These are phyloP conservation scores for Pleurotus giganteus DNA, from an alignment of 768 basidiomycete species.

Conservation along the genomic window DNA sequence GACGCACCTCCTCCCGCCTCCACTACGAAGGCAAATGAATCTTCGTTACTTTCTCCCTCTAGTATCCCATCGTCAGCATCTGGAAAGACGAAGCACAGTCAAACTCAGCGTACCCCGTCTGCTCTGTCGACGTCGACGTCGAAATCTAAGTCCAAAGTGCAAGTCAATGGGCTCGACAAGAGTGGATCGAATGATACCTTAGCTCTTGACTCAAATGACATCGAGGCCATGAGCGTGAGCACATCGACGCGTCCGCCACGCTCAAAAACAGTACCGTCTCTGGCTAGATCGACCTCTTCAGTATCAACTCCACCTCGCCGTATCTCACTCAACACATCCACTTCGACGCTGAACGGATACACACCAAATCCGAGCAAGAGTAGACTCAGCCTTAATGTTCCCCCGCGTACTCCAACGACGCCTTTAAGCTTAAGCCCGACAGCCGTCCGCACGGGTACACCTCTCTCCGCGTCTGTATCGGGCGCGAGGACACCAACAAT, in stretches of 20 bases:
- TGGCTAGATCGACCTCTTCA: conserved; percentile 54
- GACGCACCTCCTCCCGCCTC: conserved; percentile 17
- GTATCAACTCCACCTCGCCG: conserved; percentile 41
- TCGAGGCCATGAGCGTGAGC: conserved; percentile 15
- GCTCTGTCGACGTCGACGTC: conserved; percentile 1
- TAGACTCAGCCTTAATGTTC: conserved; percentile 36
- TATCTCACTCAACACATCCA: conserved; percentile 32
- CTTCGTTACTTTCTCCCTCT: conserved; percentile 21
- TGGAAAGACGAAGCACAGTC: background rate
- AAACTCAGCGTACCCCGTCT: conserved; percentile 2
- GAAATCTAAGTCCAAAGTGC: conserved; percentile 1
- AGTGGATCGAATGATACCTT: background rate
- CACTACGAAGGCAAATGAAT: conserved; percentile 9
- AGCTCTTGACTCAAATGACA: background rate
- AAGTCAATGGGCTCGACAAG: background rate
- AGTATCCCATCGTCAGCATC: conserved; percentile 15
- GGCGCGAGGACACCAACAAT: conserved; percentile 33
- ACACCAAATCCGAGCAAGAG: conserved; percentile 26
- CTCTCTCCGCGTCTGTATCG: conserved; percentile 26
- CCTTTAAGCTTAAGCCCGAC: conserved; percentile 44
- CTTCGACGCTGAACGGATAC: conserved; percentile 16
- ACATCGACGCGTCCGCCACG: conserved; percentile 31
- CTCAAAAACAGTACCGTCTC: conserved; percentile 46
- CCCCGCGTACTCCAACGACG: conserved; percentile 42
- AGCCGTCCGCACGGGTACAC: conserved; percentile 37